Evolutionary conservation across 192 early-diverging fungal genomes (phyloP).

Genomic region (Oehlia diaphana): DNA sequence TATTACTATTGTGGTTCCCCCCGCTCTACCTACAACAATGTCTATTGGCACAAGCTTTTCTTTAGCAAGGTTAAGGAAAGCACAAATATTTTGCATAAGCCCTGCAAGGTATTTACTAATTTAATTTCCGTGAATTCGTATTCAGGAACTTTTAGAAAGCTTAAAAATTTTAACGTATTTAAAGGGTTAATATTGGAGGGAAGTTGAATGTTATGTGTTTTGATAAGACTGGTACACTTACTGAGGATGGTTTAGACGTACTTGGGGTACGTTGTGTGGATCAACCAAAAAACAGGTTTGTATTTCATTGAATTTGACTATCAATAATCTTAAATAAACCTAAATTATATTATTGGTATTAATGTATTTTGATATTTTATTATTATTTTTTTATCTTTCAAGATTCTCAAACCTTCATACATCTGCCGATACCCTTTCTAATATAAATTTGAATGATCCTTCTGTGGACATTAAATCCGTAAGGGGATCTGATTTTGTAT

Average conservation of each 20-base stretch:
- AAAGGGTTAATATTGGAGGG: slow-evolving; percentile 91
- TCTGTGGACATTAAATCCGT: neutral
- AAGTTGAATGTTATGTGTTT: slow-evolving; percentile 97
- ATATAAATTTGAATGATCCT: neutral
- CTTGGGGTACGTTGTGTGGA: slow-evolving; percentile 79
- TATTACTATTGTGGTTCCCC: slow-evolving; percentile 95
- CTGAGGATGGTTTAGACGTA: slow-evolving; percentile 94
- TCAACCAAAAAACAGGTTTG: slow-evolving; percentile 26
- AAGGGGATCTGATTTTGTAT: neutral
- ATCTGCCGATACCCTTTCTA: slow-evolving; percentile 6
- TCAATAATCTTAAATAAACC: too few species aligned
- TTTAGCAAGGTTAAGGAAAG: slow-evolving; percentile 74
- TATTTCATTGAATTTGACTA: too few species aligned
- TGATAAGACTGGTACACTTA: slow-evolving; percentile 98
- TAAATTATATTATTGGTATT: neutral
- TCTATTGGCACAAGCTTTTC: slow-evolving; percentile 97
- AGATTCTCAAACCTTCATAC: slow-evolving; percentile 28
- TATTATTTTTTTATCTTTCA: neutral
- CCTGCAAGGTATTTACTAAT: slow-evolving; percentile 56
- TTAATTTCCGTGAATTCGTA: neutral
- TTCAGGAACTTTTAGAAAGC: neutral
- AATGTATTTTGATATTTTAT: neutral
- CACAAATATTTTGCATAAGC: slow-evolving; percentile 89
- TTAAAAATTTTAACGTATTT: neutral
- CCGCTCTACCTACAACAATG: slow-evolving; percentile 97